These are phyloP conservation scores for Candida nemodendra DNA, from an alignment of 805 yeast species.

Conservation along the genomic window DNA sequence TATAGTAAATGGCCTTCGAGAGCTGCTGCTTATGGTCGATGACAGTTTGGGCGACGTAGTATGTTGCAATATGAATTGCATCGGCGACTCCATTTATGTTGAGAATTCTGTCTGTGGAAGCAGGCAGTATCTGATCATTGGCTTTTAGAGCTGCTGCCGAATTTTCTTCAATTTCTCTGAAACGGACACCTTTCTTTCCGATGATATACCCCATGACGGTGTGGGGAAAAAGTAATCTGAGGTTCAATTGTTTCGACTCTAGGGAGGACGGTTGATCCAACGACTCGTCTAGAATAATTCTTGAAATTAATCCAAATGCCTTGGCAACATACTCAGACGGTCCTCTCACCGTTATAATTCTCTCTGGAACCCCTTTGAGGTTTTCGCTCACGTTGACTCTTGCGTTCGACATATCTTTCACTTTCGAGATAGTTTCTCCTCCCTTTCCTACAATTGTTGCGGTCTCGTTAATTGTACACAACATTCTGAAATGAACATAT, in stretches of 20 bases:
- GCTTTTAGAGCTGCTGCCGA: constrained; percentile 79
- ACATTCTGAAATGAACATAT: constrained; percentile 67
- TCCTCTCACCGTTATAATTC: constrained; percentile 74
- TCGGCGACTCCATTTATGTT: constrained; percentile 78
- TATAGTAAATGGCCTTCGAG: constrained; percentile 55
- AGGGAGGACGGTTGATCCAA: constrained; percentile 59
- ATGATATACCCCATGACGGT: constrained; percentile 77
- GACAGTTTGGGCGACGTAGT: constrained; percentile 68
- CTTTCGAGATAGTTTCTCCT: constrained; percentile 68
- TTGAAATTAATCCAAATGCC: constrained; percentile 72
- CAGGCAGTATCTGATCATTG: constrained; percentile 67
- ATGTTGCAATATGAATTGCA: constrained; percentile 81
- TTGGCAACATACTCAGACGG: constrained; percentile 75
- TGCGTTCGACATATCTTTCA: constrained; percentile 62
- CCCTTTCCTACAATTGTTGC: constrained; percentile 73
- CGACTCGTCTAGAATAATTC: constrained; percentile 66
- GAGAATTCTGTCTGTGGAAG: constrained; percentile 73
- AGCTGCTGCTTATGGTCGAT: constrained; percentile 59
- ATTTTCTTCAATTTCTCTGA: constrained; percentile 77
- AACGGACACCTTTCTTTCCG: constrained; percentile 71
- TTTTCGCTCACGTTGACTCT: constrained; percentile 73
- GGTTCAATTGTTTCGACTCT: constrained; percentile 50
- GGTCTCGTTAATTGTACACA: constrained; percentile 74
- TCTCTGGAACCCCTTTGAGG: constrained; percentile 65
- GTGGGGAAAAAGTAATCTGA: constrained; percentile 71